Evolutionary conservation across 257 asterid species (phyloP), one percentile per base, ranked within the genome.

Genomic region (Penstemon barbatus): DNA sequence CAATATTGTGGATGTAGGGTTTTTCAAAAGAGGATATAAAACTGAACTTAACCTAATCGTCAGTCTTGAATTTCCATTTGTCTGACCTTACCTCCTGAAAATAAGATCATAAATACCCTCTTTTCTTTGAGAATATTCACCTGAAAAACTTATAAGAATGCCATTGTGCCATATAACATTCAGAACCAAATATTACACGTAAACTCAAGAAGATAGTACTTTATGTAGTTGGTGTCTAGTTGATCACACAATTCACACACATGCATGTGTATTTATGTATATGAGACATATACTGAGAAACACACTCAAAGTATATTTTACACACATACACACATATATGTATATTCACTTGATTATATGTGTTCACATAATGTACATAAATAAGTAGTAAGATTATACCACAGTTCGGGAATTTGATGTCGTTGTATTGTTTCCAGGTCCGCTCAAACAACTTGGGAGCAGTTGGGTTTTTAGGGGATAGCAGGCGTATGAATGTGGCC

Each of bases 371-470:
- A 25, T 25, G 33, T 25, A 25, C 33, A 1, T 1, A 25, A 1
- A 25, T 25, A 25, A 25, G 33, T 25, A 25, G 33, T 25, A 25
- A 25, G 33, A 25, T 1, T 25, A 25, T 25, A 25, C 33, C 33
- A 25, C 33, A 1, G 15, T 6, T 15, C 33, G 50, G 3, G 7
- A 42, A 60, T 45, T n/a, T 69, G 37, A 66, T 62, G 12, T 43
- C 59, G 39, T 64, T 52, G 66, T 48, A 65, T 33, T 12, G 41
- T 36, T 68, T 66, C 73, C 80, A 92, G 97, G 98, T 87, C n/a
- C 98, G 98, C 6, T 92, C 98, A 13, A 92, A 92, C 88, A 89
- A 83, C 84, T 56, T 87, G 63, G 98, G 98, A 44, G 98, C 98
- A n/a, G 98, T 92, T 76, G 98, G 98, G 63, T 92, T 92, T 72